Base-by-base conservation (phyloP, 257 asterid genomes). In the Ajuga chamaepitys region DNA sequence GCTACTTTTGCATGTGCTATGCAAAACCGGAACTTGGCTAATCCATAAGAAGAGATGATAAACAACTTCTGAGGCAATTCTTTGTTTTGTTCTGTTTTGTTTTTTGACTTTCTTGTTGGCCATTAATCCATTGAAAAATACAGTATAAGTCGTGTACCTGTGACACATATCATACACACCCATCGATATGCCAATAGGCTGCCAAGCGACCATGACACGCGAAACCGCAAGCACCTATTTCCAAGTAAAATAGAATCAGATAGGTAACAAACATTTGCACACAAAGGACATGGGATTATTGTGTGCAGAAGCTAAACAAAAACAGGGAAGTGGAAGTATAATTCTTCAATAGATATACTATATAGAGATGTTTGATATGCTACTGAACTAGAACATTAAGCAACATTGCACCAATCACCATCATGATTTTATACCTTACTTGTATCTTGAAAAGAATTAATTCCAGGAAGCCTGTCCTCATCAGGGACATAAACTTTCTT, bases 161-260 rank as follows among this genome's bases (percentile, higher is more conserved):
- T 86, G 99, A 66, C 97, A 94, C 85, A 94, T 82, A 68, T 94
- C 97, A 72, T 90, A 94, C 13, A 90, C 97, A 56, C 97, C 99
- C 99, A 94, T 94, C 11, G 96, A 72, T 63, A 94, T 79, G 82
- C 99, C 99, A 74, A 94, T 83, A 32, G 97, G 96, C 72, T 81
- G 81, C 97, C 99, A 94, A 5, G 95, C 82, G 58, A 94, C 99
- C 96, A 94, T 86, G 72, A 94, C 85, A 1, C 97, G 95, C 12
- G 97, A 90, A 69, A 88, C 96, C 66, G 96, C 99, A 55, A 94
- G 97, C 60, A 94, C 97, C 99, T 94, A 78, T 70, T 55, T 56
- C 57, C 59, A 68, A 51, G 78, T 11, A 53, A 74, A 54, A 58
- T 62, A 58, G 41, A 53, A 66, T 56, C 48, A 62, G 69, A 34